Conservation (phyloP, 2,329 filamentous ascomycete genomes). For the Epicoccum sorghinum region DNA sequence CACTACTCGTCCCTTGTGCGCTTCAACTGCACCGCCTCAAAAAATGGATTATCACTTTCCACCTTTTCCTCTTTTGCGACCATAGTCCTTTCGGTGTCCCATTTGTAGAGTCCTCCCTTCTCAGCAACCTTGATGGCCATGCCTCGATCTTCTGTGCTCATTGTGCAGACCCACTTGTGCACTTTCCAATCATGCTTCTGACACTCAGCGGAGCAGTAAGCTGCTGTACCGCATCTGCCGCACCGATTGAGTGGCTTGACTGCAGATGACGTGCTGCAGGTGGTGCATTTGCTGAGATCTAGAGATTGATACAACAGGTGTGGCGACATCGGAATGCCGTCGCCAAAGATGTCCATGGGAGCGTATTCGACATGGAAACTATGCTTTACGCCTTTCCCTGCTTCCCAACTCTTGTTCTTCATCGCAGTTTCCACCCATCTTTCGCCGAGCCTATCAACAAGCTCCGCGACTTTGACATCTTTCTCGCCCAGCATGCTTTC, state of each 20-base stretch:
- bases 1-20: neutral
- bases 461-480: slow-evolving; percentile 17
- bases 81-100: slow-evolving; percentile 25
- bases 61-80: slow-evolving; percentile 16
- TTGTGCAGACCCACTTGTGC: slow-evolving; percentile 29
- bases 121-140: slow-evolving; percentile 26
- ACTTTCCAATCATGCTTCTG: slow-evolving; percentile 31
- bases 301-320: slow-evolving; percentile 28
- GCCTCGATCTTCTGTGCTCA: slow-evolving; percentile 30
- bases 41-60: slow-evolving; percentile 27
- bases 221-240: slow-evolving; percentile 30
- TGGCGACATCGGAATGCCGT: slow-evolving; percentile 31
- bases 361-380: slow-evolving; percentile 31
- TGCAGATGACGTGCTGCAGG: slow-evolving; percentile 8
- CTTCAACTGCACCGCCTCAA: slow-evolving; percentile 12
- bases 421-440: slow-evolving; percentile 4
- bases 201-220: slow-evolving; percentile 27
- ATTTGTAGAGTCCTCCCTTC: slow-evolving; percentile 29
- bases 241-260: slow-evolving; percentile 22
- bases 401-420: slow-evolving; percentile 22
- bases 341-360: slow-evolving; percentile 34
- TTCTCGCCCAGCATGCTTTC: slow-evolving; percentile 29
- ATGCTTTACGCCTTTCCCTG: slow-evolving; percentile 24
- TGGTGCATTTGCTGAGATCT: slow-evolving; percentile 21
- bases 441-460: slow-evolving; percentile 15